Conservation (phyloP, 2,329 filamentous ascomycete genomes). For the Pseudogymnoascus sp. region DNA sequence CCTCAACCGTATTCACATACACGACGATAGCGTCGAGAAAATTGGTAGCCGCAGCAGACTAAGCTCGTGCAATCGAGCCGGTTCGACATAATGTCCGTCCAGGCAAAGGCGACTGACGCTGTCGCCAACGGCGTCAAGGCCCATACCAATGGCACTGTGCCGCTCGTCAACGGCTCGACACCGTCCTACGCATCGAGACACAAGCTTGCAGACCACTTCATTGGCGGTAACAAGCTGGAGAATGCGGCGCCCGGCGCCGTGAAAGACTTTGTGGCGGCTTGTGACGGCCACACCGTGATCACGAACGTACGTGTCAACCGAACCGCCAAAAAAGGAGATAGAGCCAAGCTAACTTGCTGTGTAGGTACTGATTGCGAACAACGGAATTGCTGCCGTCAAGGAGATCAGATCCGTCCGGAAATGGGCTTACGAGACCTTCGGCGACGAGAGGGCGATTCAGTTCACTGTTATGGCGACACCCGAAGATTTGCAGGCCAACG, state of each 20-base stretch:
- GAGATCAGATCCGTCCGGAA: constrained; percentile 98
- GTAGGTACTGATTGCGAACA: constrained; percentile 97
- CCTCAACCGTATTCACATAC: neutral
- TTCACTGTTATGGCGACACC: constrained; percentile 99
- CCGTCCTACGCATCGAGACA: constrained; percentile 69
- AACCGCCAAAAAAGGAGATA: neutral
- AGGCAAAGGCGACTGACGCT: constrained; percentile 3
- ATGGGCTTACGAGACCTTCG: constrained; percentile 99
- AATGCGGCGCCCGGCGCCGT: constrained; percentile 79
- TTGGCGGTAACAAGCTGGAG: constrained; percentile 83
- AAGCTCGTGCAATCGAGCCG: neutral
- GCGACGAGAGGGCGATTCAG: constrained; percentile 95
- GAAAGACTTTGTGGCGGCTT: constrained; percentile 87
- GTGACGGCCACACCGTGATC: constrained; percentile 96
- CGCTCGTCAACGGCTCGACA: constrained; percentile 50
- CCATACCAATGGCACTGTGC: constrained; percentile 37
- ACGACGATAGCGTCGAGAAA: neutral
- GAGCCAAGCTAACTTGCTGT: constrained; percentile 23
- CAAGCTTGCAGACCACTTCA: constrained; percentile 86
- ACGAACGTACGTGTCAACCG: constrained; percentile 67
- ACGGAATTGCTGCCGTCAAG: constrained; percentile 98
- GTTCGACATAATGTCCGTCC: constrained; percentile 4
- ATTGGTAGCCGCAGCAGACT: neutral
- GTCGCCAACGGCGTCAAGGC: constrained; percentile 28
- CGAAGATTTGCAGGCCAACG: constrained; percentile 94